phyloP scores from a whole-genome alignment of 495 filamentous ascomycete species.

The Chaetomium cochliodes region DNA sequence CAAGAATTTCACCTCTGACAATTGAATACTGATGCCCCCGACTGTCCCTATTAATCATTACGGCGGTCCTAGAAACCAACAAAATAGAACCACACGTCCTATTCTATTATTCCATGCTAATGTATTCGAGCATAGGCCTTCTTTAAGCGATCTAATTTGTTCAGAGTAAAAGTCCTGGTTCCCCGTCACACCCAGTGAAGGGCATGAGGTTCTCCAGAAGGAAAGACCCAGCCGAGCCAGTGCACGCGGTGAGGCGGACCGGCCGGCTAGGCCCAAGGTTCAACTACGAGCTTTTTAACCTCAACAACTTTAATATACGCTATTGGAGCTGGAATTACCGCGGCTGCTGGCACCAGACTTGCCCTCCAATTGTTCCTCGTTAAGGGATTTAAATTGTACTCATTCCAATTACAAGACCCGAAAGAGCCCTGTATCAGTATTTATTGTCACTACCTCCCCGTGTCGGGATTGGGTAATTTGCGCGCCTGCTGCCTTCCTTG shows the following conservation, averaged over 20 bases:
- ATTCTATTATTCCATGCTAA: conserved; percentile 76
- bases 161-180: conserved; percentile 14
- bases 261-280: conserved; percentile 33
- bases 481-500: conserved; percentile 49
- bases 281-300: conserved; percentile 41
- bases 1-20: conserved; percentile 74
- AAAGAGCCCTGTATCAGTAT: conserved; percentile 59
- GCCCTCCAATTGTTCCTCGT: conserved; percentile 58
- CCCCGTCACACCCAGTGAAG: conserved; percentile 11
- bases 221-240: conserved; percentile 62
- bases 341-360: conserved; percentile 48
- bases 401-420: conserved; percentile 57
- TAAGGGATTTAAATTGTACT: conserved; percentile 59
- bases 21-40: conserved; percentile 67
- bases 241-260: conserved; percentile 63
- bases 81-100: conserved; percentile 59
- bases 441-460: conserved; percentile 51
- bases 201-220: conserved; percentile 61
- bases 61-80: conserved; percentile 52
- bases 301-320: conserved; percentile 44
- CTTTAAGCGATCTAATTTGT: conserved; percentile 34
- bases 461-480: conserved; percentile 54
- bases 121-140: conserved; percentile 71
- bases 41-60: conserved; percentile 74
- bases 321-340: conserved; percentile 41